A percentile compares a stretch with the other conserved stretches of the same genome.
Conservation (phyloP, 805 yeast species). For the Suhomyces xylopsoci region DNA sequence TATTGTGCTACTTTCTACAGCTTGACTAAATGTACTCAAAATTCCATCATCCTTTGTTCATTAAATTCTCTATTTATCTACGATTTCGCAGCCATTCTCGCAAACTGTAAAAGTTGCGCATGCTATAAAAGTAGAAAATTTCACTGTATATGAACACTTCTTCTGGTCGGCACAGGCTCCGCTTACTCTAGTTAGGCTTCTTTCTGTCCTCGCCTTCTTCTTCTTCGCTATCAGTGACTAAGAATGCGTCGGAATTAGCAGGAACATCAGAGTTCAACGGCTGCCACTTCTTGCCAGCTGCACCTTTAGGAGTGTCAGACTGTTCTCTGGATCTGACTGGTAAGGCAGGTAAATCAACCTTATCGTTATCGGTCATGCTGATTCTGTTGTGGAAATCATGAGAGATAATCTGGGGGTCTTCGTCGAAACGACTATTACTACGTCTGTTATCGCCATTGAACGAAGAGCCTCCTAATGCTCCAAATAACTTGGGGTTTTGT, state of each 20-base stretch:
- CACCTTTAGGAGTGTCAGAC: not conserved
- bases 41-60: not conserved
- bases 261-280: conserved; percentile 38
- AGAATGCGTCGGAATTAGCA: conserved; percentile 41
- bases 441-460: conserved; percentile 14
- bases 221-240: conserved; percentile 44
- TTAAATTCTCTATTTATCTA: not conserved
- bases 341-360: conserved; percentile 23
- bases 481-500: conserved; percentile 37
- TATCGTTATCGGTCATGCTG: conserved; percentile 39
- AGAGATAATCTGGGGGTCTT: conserved; percentile 52
- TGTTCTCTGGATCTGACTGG: conserved; percentile 13
- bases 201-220: conserved; percentile 23
- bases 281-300: conserved; percentile 30
- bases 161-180: not conserved
- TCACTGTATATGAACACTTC: not conserved
- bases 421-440: conserved; percentile 37
- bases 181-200: not conserved
- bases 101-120: not conserved
- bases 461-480: conserved; percentile 48
- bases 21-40: not conserved
- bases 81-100: not conserved
- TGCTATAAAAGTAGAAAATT: not conserved
- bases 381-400: conserved; percentile 48
- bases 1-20: not conserved